These are phyloP conservation scores for Plasmodium gonderi DNA, from an alignment of 169 alveolate genomes.

Conservation along the genomic window DNA sequence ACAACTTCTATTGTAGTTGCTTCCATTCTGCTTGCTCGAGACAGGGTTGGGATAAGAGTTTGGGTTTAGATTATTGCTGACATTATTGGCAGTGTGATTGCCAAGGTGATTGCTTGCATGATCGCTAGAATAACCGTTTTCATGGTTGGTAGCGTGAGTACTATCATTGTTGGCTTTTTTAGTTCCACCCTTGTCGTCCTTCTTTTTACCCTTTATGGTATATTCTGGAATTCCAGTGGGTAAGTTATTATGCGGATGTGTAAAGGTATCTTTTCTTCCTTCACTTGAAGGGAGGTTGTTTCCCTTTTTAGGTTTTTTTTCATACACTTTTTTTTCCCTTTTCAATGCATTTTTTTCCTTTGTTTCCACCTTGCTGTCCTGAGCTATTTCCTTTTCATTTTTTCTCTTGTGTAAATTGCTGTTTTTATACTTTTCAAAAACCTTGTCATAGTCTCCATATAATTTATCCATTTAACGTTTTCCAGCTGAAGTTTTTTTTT, in stretches of 20 bases:
- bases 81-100: not conserved
- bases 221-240: not conserved
- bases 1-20: not conserved
- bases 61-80: not conserved
- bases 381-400: slow-evolving; percentile 37
- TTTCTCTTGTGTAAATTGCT: slow-evolving; percentile 26
- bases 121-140: no score
- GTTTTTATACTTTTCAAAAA: slow-evolving; percentile 56
- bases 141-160: no score
- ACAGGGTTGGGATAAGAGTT: not conserved
- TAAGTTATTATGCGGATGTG: not conserved
- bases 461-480: slow-evolving; percentile 63
- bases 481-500: not conserved
- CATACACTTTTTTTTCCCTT: not conserved
- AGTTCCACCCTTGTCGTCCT: not conserved
- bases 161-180: not conserved
- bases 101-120: no score
- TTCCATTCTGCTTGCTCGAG: not conserved
- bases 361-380: not conserved
- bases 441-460: slow-evolving; percentile 72
- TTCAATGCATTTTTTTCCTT: slow-evolving; percentile 28
- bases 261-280: not conserved
- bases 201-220: slow-evolving; percentile 3
- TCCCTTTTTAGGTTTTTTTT: slow-evolving; percentile 2
- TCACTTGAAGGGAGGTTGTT: not conserved